Evolutionary conservation across 1,139 yeast genomes (phyloP), one percentile per base, ranked within the genome.

Genomic region (Williopsis jadinii): DNA sequence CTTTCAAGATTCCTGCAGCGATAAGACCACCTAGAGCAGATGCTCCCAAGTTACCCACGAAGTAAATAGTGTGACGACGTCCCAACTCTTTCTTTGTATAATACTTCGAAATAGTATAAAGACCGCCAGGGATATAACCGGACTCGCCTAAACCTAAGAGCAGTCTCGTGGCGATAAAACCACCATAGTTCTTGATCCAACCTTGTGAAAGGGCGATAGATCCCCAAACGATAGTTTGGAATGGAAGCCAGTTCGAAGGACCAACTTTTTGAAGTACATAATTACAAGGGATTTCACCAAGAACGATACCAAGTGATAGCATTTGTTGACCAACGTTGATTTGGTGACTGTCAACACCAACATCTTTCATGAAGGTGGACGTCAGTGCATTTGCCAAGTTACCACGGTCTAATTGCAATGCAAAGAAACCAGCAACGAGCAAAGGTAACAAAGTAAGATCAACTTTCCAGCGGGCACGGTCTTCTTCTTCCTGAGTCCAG

Each of bases 271-370:
- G 44, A n/a, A 52, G 32, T 3, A 51, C 30, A 15, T 49, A 37
- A 50, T 70, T 69, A 27, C 75, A 66, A 11, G 78, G 78, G 36
- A 73, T 65, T 54, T 73, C 76, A 62, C 69, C 66, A 42, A 67
- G 56, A 46, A 70, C 69, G 46, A 71, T 70, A 40, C 75, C 75
- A 27, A 70, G 70, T 40, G 41, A 48, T 40, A 50, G 44, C n/a
- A 53, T 41, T 31, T 46, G 45, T 29, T 45, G 39, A 26, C 52
- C 49, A 27, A 43, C 43, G 15, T 49, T 49, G 15, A 45, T 43
- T 13, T 42, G 41, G 29, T 43, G 34, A 5, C 45, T 41, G 9
- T 32, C 35, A 30, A 55, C 45, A 8, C 43, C 40, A 3, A 54
- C 33, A 42, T 53, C 58, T 14, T 37, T 46, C 26, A 34, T 40